A percentile compares a stretch with the other conserved stretches of the same genome.
phyloP scores from a whole-genome alignment of 345 rosid genomes.

The Leavenworthia alabamica region DNA sequence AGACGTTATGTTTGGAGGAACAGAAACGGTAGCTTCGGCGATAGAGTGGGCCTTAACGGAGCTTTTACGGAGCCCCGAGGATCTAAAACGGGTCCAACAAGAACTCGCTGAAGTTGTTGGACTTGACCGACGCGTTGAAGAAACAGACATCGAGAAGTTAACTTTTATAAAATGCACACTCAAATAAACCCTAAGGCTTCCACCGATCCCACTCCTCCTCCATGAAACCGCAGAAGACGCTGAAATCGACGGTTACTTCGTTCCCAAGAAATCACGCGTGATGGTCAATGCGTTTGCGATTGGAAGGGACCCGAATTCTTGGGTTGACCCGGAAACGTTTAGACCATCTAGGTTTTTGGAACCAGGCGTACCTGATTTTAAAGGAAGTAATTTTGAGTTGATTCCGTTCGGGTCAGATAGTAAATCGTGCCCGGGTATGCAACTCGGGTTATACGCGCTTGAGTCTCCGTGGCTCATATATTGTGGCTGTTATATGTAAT shows the following conservation, averaged over 20 bases:
- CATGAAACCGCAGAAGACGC: slow-evolving; percentile 81
- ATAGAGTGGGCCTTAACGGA: slow-evolving; percentile 93
- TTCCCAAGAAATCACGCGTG: slow-evolving; percentile 72
- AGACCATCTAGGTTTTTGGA: slow-evolving; percentile 70
- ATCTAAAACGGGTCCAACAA: slow-evolving; percentile 61
- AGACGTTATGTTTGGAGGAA: too few species aligned
- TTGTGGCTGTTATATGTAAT: slow-evolving; percentile 4
- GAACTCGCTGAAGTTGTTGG: slow-evolving; percentile 84
- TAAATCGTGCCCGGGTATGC: too few species aligned
- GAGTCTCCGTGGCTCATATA: slow-evolving; percentile 76
- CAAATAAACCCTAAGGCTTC: slow-evolving; percentile 81
- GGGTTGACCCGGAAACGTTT: slow-evolving; percentile 76
- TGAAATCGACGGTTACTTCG: slow-evolving; percentile 52
- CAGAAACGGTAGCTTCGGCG: slow-evolving; percentile 94
- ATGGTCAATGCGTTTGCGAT: slow-evolving; percentile 90
- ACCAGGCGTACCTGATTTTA: slow-evolving; percentile 65
- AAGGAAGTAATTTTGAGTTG: slow-evolving; percentile 78
- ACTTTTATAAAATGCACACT: slow-evolving; percentile 60
- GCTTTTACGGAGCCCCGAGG: slow-evolving; percentile 69
- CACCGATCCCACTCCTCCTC: slow-evolving; percentile 93
- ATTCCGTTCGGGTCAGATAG: slow-evolving; percentile 97
- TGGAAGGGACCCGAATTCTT: slow-evolving; percentile 61
- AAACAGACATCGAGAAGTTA: slow-evolving; percentile 65
- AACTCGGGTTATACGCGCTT: slow-evolving; percentile 78
- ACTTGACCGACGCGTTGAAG: slow-evolving; percentile 68